Conservation (phyloP, 345 rosid genomes). For the Salix udensis region DNA sequence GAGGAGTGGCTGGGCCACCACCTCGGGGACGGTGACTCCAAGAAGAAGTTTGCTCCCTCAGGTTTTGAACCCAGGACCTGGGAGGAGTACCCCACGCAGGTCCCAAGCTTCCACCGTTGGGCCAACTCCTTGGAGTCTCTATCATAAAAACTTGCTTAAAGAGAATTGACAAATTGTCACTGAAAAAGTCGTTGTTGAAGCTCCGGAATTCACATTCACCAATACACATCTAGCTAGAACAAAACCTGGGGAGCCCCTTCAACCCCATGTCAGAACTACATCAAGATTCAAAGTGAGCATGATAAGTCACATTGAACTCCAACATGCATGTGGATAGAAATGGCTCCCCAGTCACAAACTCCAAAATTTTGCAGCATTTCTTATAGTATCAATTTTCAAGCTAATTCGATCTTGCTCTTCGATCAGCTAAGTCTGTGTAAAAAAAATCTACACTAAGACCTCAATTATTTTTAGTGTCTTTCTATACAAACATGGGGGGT, state of each 20-base stretch:
- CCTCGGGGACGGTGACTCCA: too few species aligned
- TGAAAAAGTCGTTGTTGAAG: not conserved
- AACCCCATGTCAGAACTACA: slow-evolving; percentile 1
- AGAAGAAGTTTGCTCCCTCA: too few species aligned
- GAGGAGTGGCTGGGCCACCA: too few species aligned
- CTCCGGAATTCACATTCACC: not conserved
- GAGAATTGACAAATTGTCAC: not conserved
- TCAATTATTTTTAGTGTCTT: not conserved
- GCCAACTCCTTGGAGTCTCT: too few species aligned
- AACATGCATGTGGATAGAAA: not conserved
- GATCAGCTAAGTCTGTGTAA: not conserved
- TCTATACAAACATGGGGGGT: not conserved
- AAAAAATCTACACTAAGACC: not conserved
- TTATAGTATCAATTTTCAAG: not conserved
- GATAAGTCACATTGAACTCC: not conserved
- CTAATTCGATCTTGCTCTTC: not conserved
- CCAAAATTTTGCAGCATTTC: not conserved
- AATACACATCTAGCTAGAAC: not conserved
- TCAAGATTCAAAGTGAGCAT: not conserved
- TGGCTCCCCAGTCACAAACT: not conserved
- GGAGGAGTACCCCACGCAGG: too few species aligned
- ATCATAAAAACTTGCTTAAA: not conserved
- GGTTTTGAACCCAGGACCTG: too few species aligned
- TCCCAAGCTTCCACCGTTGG: too few species aligned
- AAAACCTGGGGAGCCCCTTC: not conserved